phyloP scores from a whole-genome alignment of 2,329 filamentous ascomycete genomes.

The Diaporthe batatas region DNA sequence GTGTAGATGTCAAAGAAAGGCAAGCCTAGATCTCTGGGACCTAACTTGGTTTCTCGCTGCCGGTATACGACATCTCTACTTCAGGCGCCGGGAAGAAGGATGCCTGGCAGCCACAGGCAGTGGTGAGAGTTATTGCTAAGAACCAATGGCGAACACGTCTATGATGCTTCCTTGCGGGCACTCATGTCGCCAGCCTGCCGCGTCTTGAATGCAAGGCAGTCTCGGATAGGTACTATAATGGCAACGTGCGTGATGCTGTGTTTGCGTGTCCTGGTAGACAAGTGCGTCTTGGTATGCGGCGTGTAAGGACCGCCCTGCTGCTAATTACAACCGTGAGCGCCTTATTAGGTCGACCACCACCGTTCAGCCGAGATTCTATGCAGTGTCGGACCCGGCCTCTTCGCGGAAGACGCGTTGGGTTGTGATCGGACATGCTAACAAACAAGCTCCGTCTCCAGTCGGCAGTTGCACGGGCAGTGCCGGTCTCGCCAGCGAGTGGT shows the following conservation, averaged over 20 bases:
- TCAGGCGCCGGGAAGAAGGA: conserved; percentile 56
- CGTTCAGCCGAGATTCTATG: neutral
- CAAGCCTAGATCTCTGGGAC: neutral
- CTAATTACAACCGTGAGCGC: neutral
- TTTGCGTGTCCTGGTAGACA: neutral
- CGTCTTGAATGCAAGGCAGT: neutral
- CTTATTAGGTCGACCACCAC: neutral
- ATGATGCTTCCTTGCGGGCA: conserved; percentile 54
- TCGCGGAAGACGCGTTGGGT: neutral
- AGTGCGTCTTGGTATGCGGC: neutral
- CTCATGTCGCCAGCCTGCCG: neutral
- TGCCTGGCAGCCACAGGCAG: conserved; percentile 53
- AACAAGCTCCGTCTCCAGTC: conserved; percentile 38
- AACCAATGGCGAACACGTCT: conserved; percentile 63
- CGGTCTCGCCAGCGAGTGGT: neutral
- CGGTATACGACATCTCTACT: conserved; percentile 61
- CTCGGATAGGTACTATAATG: neutral
- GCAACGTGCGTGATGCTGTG: neutral
- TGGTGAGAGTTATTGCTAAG: conserved; percentile 57
- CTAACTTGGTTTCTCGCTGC: conserved; percentile 6
- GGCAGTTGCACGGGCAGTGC: conserved; percentile 26
- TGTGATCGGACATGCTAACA: conserved; percentile 29
- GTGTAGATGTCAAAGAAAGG: too few relatives aligned
- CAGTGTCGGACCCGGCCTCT: neutral
- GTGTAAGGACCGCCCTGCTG: neutral